Evolutionary conservation across 2,329 filamentous ascomycete species (phyloP).

Genomic region (Myotisia sp.): DNA sequence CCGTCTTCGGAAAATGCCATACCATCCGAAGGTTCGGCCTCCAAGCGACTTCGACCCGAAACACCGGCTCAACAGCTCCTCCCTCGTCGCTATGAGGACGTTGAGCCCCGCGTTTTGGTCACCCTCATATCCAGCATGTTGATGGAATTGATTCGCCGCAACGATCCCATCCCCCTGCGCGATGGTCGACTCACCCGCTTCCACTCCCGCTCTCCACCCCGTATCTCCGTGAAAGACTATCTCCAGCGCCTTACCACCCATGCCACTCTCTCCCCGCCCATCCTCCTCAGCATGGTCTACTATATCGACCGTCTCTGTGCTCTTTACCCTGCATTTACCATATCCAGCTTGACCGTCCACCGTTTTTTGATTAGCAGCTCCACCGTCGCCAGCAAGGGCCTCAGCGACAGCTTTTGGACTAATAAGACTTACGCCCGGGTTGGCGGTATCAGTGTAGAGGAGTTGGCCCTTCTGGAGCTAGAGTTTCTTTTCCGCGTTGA

Average conservation of each 20-base stretch:
- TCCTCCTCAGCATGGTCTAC: constrained; percentile 96
- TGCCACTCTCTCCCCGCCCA: constrained; percentile 79
- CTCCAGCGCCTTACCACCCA: constrained; percentile 84
- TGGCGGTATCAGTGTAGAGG: constrained; percentile 77
- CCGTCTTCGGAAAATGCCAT: constrained; percentile 15
- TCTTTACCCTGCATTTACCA: constrained; percentile 85
- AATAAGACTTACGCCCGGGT: constrained; percentile 93
- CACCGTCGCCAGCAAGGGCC: constrained; percentile 86
- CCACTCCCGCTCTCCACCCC: constrained; percentile 78
- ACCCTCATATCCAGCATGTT: constrained; percentile 89
- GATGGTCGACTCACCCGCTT: constrained; percentile 84
- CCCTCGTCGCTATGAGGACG: constrained; percentile 63
- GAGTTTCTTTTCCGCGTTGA: constrained; percentile 87
- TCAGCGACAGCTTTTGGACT: constrained; percentile 96
- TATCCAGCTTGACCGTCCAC: constrained; percentile 91
- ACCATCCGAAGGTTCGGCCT: constrained; percentile 17
- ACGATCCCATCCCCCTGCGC: constrained; percentile 72
- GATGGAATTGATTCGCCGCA: constrained; percentile 82
- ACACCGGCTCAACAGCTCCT: constrained; percentile 38
- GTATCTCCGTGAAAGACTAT: constrained; percentile 89
- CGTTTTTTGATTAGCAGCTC: constrained; percentile 92
- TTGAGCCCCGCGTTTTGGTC: constrained; percentile 72
- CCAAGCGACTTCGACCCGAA: constrained; percentile 35
- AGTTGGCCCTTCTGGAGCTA: constrained; percentile 79
- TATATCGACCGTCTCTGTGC: constrained; percentile 93